Base-by-base conservation (phyloP, 306 rosid genomes). In the Corylus heterophylla region DNA sequence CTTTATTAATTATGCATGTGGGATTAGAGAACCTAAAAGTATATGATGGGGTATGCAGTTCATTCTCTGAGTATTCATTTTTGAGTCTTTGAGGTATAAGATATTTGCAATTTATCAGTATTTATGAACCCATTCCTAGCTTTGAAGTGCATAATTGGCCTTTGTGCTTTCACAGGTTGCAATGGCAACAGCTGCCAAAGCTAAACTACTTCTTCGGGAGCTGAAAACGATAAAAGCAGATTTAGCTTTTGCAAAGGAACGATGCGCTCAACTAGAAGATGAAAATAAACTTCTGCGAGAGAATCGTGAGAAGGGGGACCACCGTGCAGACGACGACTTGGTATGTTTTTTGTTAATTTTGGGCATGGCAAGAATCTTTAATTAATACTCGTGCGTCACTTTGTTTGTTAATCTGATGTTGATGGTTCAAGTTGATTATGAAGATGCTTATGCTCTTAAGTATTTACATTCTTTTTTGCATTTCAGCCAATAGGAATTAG, bases 181-280 rank as follows among this genome's bases (percentile, higher is more conserved):
- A 29, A 85, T 96, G 99, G 99, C 99, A 51, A 93, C 99, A 29
- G 97, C 99, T 80, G 98, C 98, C 74, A 96, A 96, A 85, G 99
- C 99, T 73, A 96, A 96, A 85, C 58, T 93, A 80, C 92, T 96
- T 69, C 92, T 93, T 73, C 93, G 98, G 22, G 99, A 93, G 88
- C 94, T 91, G 86, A 96, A 96, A 90, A 93, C 99, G 1, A 88
- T 90, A 29, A 93, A 93, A 85, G 98, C 99, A 20, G 98, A 96
- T 80, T 76, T 96, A 74, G 90, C 93, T 69, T 96, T 96, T 82
- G 94, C 99, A 9, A 93, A 96, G 82, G 97, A 92, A 49, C 85
- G 99, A 54, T 89, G 92, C 85, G 47, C 99, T 74, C 99, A 96
- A 78, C 95, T 96, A 56, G 99, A 96, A 89, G 99, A 93, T 81